A percentile compares a stretch with the other conserved stretches of the same genome.
Evolutionary conservation across 2,329 filamentous ascomycete genomes (phyloP).

Genomic region (Tolypocladium paradoxum): DNA sequence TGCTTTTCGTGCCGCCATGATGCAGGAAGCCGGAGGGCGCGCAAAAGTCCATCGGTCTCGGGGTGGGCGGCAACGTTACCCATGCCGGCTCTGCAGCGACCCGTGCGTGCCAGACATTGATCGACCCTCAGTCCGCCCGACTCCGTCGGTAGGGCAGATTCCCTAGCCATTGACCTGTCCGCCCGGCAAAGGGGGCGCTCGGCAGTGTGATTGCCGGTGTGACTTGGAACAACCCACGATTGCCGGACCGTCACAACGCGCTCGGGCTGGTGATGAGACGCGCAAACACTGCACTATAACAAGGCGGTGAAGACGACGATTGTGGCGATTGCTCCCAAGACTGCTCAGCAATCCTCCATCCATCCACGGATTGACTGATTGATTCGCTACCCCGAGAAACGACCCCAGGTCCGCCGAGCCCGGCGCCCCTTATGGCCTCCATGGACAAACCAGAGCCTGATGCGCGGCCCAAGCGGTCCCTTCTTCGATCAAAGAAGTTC

Average conservation of each 20-base stretch:
- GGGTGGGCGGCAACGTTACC: neutral
- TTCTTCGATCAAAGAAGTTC: conserved; percentile 13
- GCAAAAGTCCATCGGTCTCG: neutral
- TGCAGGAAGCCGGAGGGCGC: neutral
- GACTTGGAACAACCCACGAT: neutral
- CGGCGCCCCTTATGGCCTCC: conserved; percentile 10
- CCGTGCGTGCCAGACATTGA: too few relatives aligned
- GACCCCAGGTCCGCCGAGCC: neutral
- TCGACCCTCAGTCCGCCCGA: too few relatives aligned
- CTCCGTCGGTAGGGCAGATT: neutral
- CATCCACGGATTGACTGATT: neutral
- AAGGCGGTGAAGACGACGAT: neutral
- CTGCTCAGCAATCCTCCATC: neutral
- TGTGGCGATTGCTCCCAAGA: neutral
- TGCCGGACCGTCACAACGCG: neutral
- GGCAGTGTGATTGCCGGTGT: neutral
- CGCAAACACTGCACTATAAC: neutral
- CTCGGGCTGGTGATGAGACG: neutral
- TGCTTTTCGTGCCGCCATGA: neutral
- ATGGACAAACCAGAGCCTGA: conserved; percentile 7
- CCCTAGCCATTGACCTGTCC: too few relatives aligned
- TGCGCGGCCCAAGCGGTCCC: neutral
- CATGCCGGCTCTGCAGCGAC: too few relatives aligned
- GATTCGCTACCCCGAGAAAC: neutral
- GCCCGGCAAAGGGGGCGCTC: too few relatives aligned